These are phyloP conservation scores for Exsudoporus frostii DNA, from an alignment of 768 basidiomycete genomes.

Conservation along the genomic window DNA sequence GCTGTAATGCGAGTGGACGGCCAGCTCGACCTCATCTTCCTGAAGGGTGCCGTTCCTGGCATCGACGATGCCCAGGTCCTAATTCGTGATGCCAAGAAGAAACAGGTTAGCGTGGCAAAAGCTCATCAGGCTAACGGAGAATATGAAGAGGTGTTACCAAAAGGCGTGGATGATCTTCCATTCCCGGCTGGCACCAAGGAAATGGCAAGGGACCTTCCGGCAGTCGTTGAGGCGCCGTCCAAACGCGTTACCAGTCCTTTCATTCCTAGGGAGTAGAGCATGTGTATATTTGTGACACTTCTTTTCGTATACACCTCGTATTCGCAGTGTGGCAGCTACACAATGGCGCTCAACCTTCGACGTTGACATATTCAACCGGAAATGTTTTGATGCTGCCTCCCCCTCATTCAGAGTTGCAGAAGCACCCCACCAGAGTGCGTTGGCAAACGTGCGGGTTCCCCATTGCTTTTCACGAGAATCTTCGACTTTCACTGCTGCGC, in stretches of 20 bases:
- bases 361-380: not conserved
- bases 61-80: slow-evolving; percentile 84
- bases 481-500: too few species aligned
- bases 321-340: not conserved
- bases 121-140: slow-evolving; percentile 69
- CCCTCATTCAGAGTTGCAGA: not conserved
- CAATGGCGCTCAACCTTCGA: not conserved
- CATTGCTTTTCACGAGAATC: too few species aligned
- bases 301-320: not conserved
- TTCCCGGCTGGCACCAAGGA: slow-evolving; percentile 89
- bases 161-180: slow-evolving; percentile 79
- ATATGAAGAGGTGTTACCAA: slow-evolving; percentile 75
- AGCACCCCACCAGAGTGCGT: not conserved
- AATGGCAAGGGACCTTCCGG: slow-evolving; percentile 63
- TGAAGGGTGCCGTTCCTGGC: slow-evolving; percentile 90
- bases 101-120: slow-evolving; percentile 55
- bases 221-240: slow-evolving; percentile 67
- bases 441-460: not conserved
- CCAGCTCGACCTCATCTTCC: slow-evolving; percentile 81
- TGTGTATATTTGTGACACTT: slow-evolving; percentile 5
- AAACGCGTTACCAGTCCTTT: slow-evolving; percentile 79
- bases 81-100: slow-evolving; percentile 88
- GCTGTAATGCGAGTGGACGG: slow-evolving; percentile 86
- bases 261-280: slow-evolving; percentile 60
- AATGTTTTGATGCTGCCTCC: not conserved